Percentiles rank a stretch among this genome's conserved stretches.
phyloP scores from a whole-genome alignment of 2,329 filamentous ascomycete species.

The Pseudogymnoascus sp. region DNA sequence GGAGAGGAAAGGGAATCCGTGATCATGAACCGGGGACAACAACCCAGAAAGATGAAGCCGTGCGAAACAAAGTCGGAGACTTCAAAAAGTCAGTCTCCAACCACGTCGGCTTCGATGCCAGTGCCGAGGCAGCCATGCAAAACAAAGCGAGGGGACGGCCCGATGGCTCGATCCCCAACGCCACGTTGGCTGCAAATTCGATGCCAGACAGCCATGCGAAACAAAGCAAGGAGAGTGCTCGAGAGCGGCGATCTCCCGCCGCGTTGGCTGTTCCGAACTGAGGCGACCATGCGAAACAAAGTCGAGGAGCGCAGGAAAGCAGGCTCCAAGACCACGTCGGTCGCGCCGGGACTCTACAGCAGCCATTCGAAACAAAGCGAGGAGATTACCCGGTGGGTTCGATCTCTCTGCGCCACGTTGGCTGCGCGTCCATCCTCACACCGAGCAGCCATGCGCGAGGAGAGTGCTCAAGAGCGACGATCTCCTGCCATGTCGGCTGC shows the following conservation, averaged over 20 bases:
- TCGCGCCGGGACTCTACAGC: neutral
- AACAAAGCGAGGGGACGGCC: neutral
- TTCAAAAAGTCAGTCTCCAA: neutral
- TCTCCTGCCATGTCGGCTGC: neutral
- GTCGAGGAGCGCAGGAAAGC: neutral
- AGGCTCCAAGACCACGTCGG: neutral
- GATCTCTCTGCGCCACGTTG: neutral
- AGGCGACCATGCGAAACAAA: neutral
- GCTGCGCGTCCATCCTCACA: neutral
- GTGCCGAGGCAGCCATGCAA: neutral
- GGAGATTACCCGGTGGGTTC: neutral
- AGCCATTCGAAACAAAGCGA: neutral
- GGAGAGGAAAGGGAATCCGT: neutral
- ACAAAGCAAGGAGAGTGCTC: neutral
- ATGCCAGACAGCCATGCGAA: neutral
- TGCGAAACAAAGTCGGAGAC: neutral
- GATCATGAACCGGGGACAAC: neutral
- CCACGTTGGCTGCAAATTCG: neutral
- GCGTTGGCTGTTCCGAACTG: neutral
- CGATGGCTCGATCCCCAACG: neutral
- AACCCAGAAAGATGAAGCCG: neutral
- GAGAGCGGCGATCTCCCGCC: neutral
- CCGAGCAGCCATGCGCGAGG: neutral
- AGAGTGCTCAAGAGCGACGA: neutral
- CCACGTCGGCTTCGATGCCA: neutral